Evolutionary conservation across 2,329 filamentous ascomycete genomes (phyloP).

Genomic region (Fusarium haematococcum): DNA sequence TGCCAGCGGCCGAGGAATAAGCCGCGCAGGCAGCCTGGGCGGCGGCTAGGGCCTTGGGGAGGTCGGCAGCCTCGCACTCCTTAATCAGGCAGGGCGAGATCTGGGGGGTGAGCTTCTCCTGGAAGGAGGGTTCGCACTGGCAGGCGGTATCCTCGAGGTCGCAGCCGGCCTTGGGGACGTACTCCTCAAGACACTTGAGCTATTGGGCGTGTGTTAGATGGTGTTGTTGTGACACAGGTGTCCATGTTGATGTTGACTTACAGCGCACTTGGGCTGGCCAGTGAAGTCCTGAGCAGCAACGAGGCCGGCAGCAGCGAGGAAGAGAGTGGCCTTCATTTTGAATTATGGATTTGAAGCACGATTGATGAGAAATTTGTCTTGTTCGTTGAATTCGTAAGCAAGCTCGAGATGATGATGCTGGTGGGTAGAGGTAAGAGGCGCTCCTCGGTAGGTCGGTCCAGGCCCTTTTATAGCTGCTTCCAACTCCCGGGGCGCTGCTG

Average conservation of each 20-base stretch:
- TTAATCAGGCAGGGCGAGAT: slow-evolving; percentile 49
- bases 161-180: slow-evolving; percentile 53
- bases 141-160: slow-evolving; percentile 51
- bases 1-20: slow-evolving; percentile 27
- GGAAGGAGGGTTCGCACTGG: slow-evolving; percentile 52
- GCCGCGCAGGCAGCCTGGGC: slow-evolving; percentile 47
- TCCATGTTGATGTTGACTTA: slow-evolving; percentile 45
- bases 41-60: slow-evolving; percentile 49
- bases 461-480: neutral
- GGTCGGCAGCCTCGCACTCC: slow-evolving; percentile 49
- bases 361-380: slow-evolving; percentile 10
- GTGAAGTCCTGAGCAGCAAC: slow-evolving; percentile 54
- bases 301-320: slow-evolving; percentile 50
- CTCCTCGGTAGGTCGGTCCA: neutral
- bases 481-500: neutral
- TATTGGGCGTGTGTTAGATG: slow-evolving; percentile 24
- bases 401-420: neutral
- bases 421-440: neutral
- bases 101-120: slow-evolving; percentile 45
- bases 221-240: neutral
- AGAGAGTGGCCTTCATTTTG: slow-evolving; percentile 56
- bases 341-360: slow-evolving; percentile 1
- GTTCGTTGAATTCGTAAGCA: neutral
- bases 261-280: slow-evolving; percentile 54
- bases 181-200: slow-evolving; percentile 50